phyloP scores from a whole-genome alignment of 1,284 basidiomycete genomes.

The Baeospora myosura region DNA sequence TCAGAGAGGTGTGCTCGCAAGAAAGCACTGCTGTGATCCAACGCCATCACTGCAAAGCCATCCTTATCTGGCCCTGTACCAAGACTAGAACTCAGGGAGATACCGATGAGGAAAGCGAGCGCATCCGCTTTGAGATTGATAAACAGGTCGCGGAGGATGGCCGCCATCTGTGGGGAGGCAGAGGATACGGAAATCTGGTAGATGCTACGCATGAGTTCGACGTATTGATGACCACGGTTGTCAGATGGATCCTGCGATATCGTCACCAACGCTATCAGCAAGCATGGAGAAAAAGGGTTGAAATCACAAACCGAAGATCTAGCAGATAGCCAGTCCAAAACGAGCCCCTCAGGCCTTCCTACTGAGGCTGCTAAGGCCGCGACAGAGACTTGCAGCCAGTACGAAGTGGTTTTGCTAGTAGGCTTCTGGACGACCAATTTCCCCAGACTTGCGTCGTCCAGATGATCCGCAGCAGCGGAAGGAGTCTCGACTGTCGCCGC shows the following conservation, averaged over 20 bases:
- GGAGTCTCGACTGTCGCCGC: slow-evolving; percentile 27
- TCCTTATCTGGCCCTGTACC: slow-evolving; percentile 15
- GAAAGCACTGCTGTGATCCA: slow-evolving; percentile 70
- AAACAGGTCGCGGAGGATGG: slow-evolving; percentile 63
- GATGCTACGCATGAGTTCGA: slow-evolving; percentile 48
- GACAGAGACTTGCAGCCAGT: slow-evolving; percentile 50
- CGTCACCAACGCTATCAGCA: slow-evolving; percentile 2
- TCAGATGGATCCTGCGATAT: slow-evolving; percentile 17
- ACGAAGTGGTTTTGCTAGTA: slow-evolving; percentile 44
- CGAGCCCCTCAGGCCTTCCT: slow-evolving; percentile 32
- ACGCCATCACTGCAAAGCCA: slow-evolving; percentile 26
- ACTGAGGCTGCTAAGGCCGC: slow-evolving; percentile 42
- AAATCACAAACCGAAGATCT: neutral
- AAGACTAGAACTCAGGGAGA: slow-evolving; percentile 44
- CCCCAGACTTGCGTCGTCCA: slow-evolving; percentile 36
- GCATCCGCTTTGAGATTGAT: slow-evolving; percentile 62
- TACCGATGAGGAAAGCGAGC: slow-evolving; percentile 73
- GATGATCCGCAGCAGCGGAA: too few species aligned
- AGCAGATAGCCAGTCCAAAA: slow-evolving; percentile 40
- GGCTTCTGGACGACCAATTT: slow-evolving; percentile 51
- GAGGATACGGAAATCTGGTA: slow-evolving; percentile 60
- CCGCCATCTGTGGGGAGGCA: slow-evolving; percentile 40
- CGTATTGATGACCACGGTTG: slow-evolving; percentile 34
- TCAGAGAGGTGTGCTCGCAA: slow-evolving; percentile 62
- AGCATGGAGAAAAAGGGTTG: neutral